These are phyloP conservation scores for Boletales sp. DNA, from an alignment of 768 basidiomycete genomes.

Conservation along the genomic window DNA sequence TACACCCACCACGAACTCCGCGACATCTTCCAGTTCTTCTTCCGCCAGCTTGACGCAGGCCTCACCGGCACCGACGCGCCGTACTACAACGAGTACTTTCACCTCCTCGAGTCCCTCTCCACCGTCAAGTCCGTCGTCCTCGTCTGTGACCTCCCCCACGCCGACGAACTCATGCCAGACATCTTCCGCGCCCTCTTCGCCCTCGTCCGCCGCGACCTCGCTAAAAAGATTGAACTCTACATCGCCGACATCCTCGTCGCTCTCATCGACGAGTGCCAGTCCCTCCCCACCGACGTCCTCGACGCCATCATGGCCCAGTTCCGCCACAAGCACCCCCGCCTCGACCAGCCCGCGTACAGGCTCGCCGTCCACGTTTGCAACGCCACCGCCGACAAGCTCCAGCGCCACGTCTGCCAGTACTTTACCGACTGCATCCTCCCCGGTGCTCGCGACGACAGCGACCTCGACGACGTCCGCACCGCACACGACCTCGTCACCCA, in stretches of 20 bases:
- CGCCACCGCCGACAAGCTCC: conserved; percentile 77
- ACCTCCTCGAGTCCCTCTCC: conserved; percentile 89
- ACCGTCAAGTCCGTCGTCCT: conserved; percentile 94
- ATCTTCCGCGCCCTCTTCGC: conserved; percentile 83
- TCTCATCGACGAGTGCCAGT: conserved; percentile 80
- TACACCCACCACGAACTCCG: conserved; percentile 85
- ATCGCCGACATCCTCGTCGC: conserved; percentile 89
- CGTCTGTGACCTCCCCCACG: conserved; percentile 84
- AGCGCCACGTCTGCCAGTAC: conserved; percentile 86
- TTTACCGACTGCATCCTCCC: conserved; percentile 86
- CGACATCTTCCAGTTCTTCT: conserved; percentile 98
- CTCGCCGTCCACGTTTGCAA: conserved; percentile 87
- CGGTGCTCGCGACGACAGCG: conserved; percentile 47
- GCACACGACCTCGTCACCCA: conserved; percentile 86
- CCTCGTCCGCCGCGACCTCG: conserved; percentile 67
- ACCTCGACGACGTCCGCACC: conserved; percentile 62
- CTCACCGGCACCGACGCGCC: conserved; percentile 75
- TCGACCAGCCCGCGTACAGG: conserved; percentile 74
- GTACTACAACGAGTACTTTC: conserved; percentile 91
- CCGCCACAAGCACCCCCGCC: conserved; percentile 68
- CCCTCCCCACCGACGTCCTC: conserved; percentile 75
- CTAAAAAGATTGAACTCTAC: conserved; percentile 81
- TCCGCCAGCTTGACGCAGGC: conserved; percentile 73
- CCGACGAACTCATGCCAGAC: conserved; percentile 79
- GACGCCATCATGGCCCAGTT: conserved; percentile 86